Percentiles rank a stretch among this genome's conserved stretches.
phyloP scores from a whole-genome alignment of 1,139 yeast genomes.

The Taphrina populina region DNA sequence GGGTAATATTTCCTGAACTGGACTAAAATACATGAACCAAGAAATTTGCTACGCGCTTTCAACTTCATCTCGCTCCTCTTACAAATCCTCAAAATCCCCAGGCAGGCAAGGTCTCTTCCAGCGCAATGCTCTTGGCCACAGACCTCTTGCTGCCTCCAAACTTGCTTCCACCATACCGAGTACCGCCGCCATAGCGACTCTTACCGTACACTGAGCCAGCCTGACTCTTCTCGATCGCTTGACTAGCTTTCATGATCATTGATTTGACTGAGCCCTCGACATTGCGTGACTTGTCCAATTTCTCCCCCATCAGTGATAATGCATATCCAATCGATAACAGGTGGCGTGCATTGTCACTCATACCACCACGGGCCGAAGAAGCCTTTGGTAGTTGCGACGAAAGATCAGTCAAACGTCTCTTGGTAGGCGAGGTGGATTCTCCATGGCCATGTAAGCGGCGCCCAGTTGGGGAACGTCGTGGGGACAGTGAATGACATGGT shows the following conservation, averaged over 20 bases:
- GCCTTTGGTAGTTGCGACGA: slow-evolving; percentile 4
- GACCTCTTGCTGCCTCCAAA: slow-evolving; percentile 29
- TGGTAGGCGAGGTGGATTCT: slow-evolving; percentile 6
- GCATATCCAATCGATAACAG: slow-evolving; percentile 26
- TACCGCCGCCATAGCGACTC: slow-evolving; percentile 31
- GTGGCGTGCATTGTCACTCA: slow-evolving; percentile 28
- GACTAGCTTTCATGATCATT: slow-evolving; percentile 26
- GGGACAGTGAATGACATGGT: background rate
- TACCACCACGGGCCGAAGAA: slow-evolving; percentile 1
- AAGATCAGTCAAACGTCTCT: slow-evolving; percentile 6
- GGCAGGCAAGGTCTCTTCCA: slow-evolving; percentile 26
- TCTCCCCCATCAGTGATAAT: slow-evolving; percentile 26
- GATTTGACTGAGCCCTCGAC: slow-evolving; percentile 30
- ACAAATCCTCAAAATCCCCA: slow-evolving; percentile 33
- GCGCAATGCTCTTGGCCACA: slow-evolving; percentile 24
- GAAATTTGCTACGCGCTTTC: too few species aligned
- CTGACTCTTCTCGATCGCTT: slow-evolving; percentile 30
- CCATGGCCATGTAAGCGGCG: background rate
- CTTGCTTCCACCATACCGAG: slow-evolving; percentile 28
- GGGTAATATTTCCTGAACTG: too few species aligned
- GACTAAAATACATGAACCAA: too few species aligned
- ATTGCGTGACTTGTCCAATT: slow-evolving; percentile 20
- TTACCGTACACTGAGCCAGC: slow-evolving; percentile 28
- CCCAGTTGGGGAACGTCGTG: background rate
- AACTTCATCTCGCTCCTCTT: too few species aligned